Percentiles rank a stretch among this genome's conserved stretches.
These are phyloP conservation scores for Pezicula neosporulosa DNA, from an alignment of 2,329 filamentous ascomycete species.

Conservation along the genomic window DNA sequence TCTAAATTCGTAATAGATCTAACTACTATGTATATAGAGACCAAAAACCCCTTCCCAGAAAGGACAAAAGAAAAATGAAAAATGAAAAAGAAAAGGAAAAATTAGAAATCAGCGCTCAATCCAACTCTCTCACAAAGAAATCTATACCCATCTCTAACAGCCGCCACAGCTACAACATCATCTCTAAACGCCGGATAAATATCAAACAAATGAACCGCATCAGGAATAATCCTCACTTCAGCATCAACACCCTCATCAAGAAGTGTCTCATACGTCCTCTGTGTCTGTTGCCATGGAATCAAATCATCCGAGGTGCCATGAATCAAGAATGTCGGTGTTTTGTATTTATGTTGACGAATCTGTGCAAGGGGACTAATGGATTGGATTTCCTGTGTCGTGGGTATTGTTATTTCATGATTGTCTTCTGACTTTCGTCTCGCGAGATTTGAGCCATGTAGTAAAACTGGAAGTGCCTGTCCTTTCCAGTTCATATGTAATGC, in stretches of 20 bases:
- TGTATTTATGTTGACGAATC: constrained; percentile 26
- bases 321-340: constrained; percentile 31
- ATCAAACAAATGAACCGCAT: background rate
- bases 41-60: too few relatives aligned
- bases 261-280: constrained; percentile 18
- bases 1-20: too few relatives aligned
- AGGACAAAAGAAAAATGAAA: too few relatives aligned
- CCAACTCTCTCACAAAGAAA: too few relatives aligned
- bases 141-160: too few relatives aligned
- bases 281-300: constrained; percentile 28
- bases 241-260: background rate
- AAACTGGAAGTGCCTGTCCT: constrained; percentile 34
- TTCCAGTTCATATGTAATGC: constrained; percentile 40
- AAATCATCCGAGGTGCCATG: constrained; percentile 29
- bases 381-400: constrained; percentile 10
- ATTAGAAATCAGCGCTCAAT: too few relatives aligned
- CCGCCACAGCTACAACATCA: too few relatives aligned
- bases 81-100: too few relatives aligned
- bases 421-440: background rate
- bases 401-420: too few relatives aligned
- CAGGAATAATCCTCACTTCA: background rate
- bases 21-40: too few relatives aligned
- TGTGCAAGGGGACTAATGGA: constrained; percentile 27
- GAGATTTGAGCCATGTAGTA: constrained; percentile 20
- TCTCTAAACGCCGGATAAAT: background rate